Percentiles rank a stretch among this genome's conserved stretches.
Conservation (phyloP, 2,329 filamentous ascomycete genomes). For the Claviceps sp. region DNA sequence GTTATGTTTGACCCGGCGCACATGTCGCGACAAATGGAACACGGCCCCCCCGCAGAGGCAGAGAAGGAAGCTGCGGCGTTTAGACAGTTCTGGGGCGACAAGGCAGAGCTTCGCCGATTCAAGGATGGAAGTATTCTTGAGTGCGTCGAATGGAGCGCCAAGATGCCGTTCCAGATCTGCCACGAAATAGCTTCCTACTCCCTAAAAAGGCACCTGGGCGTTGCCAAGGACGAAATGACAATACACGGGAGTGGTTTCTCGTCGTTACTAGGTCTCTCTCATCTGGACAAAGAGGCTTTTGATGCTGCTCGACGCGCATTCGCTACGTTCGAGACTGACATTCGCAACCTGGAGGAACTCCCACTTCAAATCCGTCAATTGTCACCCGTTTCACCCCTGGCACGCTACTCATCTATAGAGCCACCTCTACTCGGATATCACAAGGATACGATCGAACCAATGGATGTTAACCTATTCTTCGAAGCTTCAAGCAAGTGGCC, state of each 20-base stretch:
- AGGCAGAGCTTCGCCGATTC: slow-evolving; percentile 84
- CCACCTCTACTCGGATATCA: slow-evolving; percentile 27
- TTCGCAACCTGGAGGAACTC: slow-evolving; percentile 67
- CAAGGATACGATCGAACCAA: slow-evolving; percentile 37
- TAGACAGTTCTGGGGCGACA: slow-evolving; percentile 87
- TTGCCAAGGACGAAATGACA: slow-evolving; percentile 38
- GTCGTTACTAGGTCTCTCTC: slow-evolving; percentile 31
- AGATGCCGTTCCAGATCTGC: slow-evolving; percentile 50
- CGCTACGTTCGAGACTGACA: slow-evolving; percentile 57
- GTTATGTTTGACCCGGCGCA: slow-evolving; percentile 62
- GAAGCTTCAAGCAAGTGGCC: slow-evolving; percentile 92
- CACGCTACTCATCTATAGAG: slow-evolving; percentile 58
- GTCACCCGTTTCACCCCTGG: slow-evolving; percentile 54
- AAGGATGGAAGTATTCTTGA: slow-evolving; percentile 91
- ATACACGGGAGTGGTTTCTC: slow-evolving; percentile 39
- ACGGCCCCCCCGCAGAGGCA: slow-evolving; percentile 75
- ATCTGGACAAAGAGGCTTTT: slow-evolving; percentile 45
- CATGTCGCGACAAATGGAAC: slow-evolving; percentile 66
- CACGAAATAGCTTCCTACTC: slow-evolving; percentile 69
- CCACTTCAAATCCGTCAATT: slow-evolving; percentile 80
- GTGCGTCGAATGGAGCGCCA: slow-evolving; percentile 71
- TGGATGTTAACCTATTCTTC: slow-evolving; percentile 77
- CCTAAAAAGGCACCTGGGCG: slow-evolving; percentile 54
- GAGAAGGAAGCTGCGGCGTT: slow-evolving; percentile 72
- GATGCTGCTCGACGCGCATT: slow-evolving; percentile 58